phyloP scores from a whole-genome alignment of 2,329 filamentous ascomycete genomes.

The Dactylellina leptospora region DNA sequence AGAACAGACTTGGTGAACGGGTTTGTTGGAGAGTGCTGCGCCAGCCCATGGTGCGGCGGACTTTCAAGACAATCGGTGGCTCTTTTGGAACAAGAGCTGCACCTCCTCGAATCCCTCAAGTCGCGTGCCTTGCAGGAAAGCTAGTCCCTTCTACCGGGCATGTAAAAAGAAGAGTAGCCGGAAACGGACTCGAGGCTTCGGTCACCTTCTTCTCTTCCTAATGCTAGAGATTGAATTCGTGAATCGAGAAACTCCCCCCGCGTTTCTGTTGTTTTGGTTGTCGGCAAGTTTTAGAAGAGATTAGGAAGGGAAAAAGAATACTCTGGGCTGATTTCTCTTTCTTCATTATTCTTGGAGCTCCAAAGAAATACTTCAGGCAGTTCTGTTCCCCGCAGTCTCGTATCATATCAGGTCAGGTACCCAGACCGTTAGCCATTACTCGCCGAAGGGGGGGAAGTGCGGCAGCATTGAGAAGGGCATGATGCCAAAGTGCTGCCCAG shows the following conservation, averaged over 20 bases:
- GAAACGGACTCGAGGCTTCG: not conserved
- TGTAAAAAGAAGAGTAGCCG: too few relatives aligned
- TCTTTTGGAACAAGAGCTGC: slow-evolving; percentile 11
- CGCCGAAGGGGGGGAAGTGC: slow-evolving; percentile 17
- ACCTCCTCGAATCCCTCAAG: not conserved
- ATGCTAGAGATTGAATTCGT: too few relatives aligned
- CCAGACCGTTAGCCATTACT: not conserved
- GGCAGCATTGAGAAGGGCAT: slow-evolving; percentile 8
- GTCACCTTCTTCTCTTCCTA: too few relatives aligned
- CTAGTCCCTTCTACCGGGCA: not conserved
- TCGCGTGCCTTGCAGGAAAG: slow-evolving; percentile 16
- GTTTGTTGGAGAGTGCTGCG: slow-evolving; percentile 8
- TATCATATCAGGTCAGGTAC: slow-evolving; percentile 50
- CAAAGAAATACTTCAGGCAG: too few relatives aligned
- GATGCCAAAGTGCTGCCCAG: not conserved
- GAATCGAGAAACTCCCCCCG: too few relatives aligned
- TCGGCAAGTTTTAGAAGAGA: too few relatives aligned
- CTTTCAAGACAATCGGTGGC: slow-evolving; percentile 1
- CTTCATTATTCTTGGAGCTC: too few relatives aligned
- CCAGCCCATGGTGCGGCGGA: slow-evolving; percentile 18
- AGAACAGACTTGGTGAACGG: not conserved
- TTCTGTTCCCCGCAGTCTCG: too few relatives aligned
- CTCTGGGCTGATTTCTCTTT: too few relatives aligned
- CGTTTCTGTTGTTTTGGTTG: too few relatives aligned
- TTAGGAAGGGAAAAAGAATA: too few relatives aligned